A percentile compares a stretch with the other conserved stretches of the same genome.
Conservation (phyloP, 441 rosid genomes). For the Pelargonium cotyledonis region DNA sequence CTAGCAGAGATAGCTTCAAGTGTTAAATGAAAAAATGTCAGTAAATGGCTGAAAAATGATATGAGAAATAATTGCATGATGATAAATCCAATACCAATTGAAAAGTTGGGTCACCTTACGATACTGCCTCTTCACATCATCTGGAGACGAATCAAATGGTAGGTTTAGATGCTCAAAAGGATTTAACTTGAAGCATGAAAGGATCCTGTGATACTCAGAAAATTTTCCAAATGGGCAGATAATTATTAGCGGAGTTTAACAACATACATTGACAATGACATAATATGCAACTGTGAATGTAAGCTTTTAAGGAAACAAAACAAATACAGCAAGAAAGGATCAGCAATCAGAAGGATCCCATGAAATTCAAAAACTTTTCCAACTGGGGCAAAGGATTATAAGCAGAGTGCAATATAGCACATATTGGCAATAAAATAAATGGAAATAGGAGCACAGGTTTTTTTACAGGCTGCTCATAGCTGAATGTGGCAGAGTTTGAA, state of each 20-base stretch:
- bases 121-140: conserved; percentile 79
- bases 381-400: background rate
- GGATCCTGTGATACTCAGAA: conserved; percentile 53
- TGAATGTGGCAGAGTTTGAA: too few relatives aligned
- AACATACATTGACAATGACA: background rate
- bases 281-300: background rate
- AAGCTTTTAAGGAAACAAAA: background rate
- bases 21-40: conserved; percentile 17
- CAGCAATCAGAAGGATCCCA: background rate
- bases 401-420: background rate
- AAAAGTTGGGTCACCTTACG: conserved; percentile 56
- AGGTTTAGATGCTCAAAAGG: conserved; percentile 85
- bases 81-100: background rate
- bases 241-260: background rate
- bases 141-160: conserved; percentile 61
- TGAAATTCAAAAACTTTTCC: background rate
- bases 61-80: background rate
- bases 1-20: conserved; percentile 71
- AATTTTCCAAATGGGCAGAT: conserved; percentile 1
- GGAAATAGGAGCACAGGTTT: too few relatives aligned
- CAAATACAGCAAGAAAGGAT: background rate
- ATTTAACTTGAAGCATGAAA: conserved; percentile 91
- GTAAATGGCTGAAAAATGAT: conserved; percentile 9
- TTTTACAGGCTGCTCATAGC: too few relatives aligned
- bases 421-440: background rate